Base-by-base conservation (phyloP, 2,329 filamentous ascomycete species). In the Aspergillus tamarii region DNA sequence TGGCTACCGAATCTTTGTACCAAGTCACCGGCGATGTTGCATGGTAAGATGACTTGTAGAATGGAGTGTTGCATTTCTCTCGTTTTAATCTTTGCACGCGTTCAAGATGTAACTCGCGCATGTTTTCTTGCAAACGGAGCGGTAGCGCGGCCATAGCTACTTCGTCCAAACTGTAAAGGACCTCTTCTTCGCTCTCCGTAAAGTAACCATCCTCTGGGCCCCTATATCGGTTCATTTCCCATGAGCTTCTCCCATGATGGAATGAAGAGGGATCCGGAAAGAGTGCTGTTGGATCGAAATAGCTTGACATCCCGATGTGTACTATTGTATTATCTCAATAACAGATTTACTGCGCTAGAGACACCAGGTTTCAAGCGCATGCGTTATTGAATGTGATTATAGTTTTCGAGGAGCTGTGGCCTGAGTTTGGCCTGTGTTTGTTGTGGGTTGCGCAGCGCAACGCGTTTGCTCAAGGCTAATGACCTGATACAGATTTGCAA, bases 81-180 rank as follows among this genome's bases (percentile, higher is more conserved):
- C 32, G 21, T 14, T 63, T 59, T n/a, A 67, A 23, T 53, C 57
- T 53, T 10, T 61, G 61, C 19, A 73, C 32, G 21, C 72, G 67
- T 62, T 76, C 73, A 10, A 63, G 36, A 14, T 75, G 72, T n/a
- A 76, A 61, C 48, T 72, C 63, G 12, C 68, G 69, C 70, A 75
- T 73, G 55, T 66, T 71, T 19, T 64, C 52, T 43, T 73, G 73
- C 10, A 76, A 70, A 23, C 61, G 68, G 21, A 50, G 52, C 21
- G 72, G 72, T n/a, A 76, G 69, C 32, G 66, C 53, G 16, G 67
- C 62, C 55, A 76, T 63, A 21, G 73, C 72, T n/a, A 57, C 57
- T 64, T 69, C 67, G 57, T 76, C 71, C 3, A 76, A 67, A 4
- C 69, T 64, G 53, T 66, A 71, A 28, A 74, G 54, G 4, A 75